Percentiles rank a stretch among this genome's conserved stretches.
Evolutionary conservation across 2,329 filamentous ascomycete genomes (phyloP).

Genomic region (Boeremia lycopersici): DNA sequence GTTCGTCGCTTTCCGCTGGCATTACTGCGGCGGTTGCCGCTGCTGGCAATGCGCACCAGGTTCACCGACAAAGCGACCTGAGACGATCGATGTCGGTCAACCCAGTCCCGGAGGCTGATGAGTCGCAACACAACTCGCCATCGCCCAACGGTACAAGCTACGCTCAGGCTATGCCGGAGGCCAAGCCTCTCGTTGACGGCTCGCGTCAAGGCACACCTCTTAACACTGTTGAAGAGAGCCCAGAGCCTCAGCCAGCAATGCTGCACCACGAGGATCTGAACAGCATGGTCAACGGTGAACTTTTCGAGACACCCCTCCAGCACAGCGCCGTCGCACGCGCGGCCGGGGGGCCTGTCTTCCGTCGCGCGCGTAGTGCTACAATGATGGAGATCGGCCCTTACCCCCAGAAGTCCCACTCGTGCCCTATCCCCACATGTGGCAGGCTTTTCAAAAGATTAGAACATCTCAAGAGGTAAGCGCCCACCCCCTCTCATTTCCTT

Average conservation of each 20-base stretch:
- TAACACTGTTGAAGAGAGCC: conserved; percentile 81
- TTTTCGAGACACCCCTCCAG: conserved; percentile 54
- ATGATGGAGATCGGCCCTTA: conserved; percentile 97
- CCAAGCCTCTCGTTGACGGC: conserved; percentile 75
- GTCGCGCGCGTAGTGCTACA: conserved; percentile 90
- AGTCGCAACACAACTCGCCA: conserved; percentile 78
- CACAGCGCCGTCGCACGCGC: conserved; percentile 65
- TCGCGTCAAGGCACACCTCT: conserved; percentile 92
- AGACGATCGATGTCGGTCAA: conserved; percentile 89
- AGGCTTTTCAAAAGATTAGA: conserved; percentile 98
- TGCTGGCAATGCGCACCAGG: conserved; percentile 60
- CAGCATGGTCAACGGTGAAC: conserved; percentile 46
- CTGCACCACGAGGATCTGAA: conserved; percentile 73
- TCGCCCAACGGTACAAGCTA: conserved; percentile 65
- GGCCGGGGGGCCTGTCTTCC: conserved; percentile 74
- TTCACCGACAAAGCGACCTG: conserved; percentile 85
- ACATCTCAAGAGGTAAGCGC: conserved; percentile 94
- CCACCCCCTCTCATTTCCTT: conserved; percentile 34
- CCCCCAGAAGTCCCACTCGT: conserved; percentile 97
- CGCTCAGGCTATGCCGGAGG: conserved; percentile 71
- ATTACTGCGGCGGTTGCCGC: conserved; percentile 73
- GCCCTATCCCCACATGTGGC: conserved; percentile 97
- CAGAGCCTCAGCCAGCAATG: conserved; percentile 72
- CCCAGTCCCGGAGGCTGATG: conserved; percentile 79
- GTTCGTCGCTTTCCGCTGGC: conserved; percentile 87